Evolutionary conservation across 768 basidiomycete genomes (phyloP), one percentile per base, ranked within the genome.

Genomic region (Russula brevipes): DNA sequence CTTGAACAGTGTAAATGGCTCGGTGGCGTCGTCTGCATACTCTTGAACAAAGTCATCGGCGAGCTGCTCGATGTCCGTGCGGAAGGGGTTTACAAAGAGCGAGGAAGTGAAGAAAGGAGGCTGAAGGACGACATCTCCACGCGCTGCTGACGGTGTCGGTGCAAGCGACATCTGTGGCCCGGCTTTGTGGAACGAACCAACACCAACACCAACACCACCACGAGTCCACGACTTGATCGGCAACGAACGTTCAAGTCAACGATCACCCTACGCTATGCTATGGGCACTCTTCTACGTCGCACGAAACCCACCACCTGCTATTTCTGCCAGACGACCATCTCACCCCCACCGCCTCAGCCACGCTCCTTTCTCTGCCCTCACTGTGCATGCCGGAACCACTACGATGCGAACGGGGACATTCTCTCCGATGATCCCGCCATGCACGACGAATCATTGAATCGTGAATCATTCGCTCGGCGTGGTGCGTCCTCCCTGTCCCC

Each of bases 391-490:
- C 85, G 84, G 84, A 94, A 93, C 72, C 81, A 85, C 51, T 90
- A 82, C 70, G 84, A 88, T 68, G 73, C 82, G 55, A 72, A 77
- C 12, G 93, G 92, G 42, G 84, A 92, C 66, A 91, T 95, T 66
- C 69, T 87, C 42, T 91, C 91, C 1, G 88, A 93, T 69, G 88
- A 94, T 59, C 89, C 92, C 17, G 91, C 92, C 1, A 94, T 94
- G 91, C 85, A 91, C 70, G 85, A 91, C 66, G 85, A 92, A 70
- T 73, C 79, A 1, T 68, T 95, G 66, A 96, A 94, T 71, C 71
- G 76, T 2, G 73, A 69, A 19, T 87, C 88, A 3, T 94, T 94
- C 71, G 80, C 85, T 0, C 85, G 80, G 71, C 81, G 90, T 72
- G 89, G 91, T 88, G 66, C 47, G 81, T 74, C 24, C 12, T 46